phyloP scores from a whole-genome alignment of 179 eudicot species.

The Silene coronaria region DNA sequence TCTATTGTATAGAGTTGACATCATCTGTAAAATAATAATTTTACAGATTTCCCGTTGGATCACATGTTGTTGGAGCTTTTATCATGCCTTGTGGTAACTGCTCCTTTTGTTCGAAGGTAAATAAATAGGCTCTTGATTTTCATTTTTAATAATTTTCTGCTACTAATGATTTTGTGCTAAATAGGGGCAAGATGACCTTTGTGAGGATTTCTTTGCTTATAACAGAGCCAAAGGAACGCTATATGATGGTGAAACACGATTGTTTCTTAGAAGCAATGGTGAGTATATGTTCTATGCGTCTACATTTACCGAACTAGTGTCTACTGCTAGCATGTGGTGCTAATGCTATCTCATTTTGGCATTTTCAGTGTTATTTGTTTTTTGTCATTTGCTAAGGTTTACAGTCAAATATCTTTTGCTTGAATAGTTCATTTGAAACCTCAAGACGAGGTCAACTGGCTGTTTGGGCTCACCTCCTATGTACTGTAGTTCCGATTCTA shows the following conservation, averaged over 20 bases:
- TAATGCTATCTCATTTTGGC: background rate
- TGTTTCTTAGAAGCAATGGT: slow-evolving; percentile 83
- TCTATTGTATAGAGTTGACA: slow-evolving; percentile 22
- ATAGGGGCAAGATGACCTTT: slow-evolving; percentile 96
- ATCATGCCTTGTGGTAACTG: slow-evolving; percentile 99
- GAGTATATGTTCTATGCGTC: slow-evolving; percentile 17
- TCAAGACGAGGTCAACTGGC: too few relatives aligned
- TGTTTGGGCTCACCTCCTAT: background rate
- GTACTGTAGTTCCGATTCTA: background rate
- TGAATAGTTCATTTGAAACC: background rate
- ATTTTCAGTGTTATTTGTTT: background rate
- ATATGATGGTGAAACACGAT: slow-evolving; percentile 93
- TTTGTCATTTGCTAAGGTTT: background rate
- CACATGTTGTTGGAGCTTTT: slow-evolving; percentile 94
- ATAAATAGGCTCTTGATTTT: slow-evolving; percentile 5
- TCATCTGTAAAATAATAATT: slow-evolving; percentile 17
- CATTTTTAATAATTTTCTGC: background rate
- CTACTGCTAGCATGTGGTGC: background rate
- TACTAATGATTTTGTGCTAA: slow-evolving; percentile 8
- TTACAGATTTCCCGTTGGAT: slow-evolving; percentile 77
- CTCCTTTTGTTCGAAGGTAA: slow-evolving; percentile 79
- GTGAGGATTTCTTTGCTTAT: slow-evolving; percentile 90
- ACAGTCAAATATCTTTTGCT: background rate
- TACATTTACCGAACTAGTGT: background rate
- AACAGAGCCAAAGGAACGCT: slow-evolving; percentile 98